Evolutionary conservation across 2,329 filamentous ascomycete genomes (phyloP).

Genomic region (Davidsoniella virescens): DNA sequence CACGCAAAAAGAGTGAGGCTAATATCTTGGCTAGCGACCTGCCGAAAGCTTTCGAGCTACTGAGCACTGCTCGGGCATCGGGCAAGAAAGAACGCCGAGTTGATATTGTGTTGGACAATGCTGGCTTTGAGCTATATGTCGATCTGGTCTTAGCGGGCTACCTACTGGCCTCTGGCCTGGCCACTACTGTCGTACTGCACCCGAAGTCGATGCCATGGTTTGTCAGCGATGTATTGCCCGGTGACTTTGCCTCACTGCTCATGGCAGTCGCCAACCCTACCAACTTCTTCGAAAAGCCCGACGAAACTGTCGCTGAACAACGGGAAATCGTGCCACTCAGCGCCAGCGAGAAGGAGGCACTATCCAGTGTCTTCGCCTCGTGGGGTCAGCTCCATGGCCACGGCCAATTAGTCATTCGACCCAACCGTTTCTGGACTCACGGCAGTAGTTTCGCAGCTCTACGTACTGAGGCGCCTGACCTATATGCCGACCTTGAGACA

Average conservation of each 20-base stretch:
- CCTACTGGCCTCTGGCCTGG: constrained; percentile 66
- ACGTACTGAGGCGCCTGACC: constrained; percentile 46
- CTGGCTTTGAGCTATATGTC: constrained; percentile 92
- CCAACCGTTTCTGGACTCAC: constrained; percentile 84
- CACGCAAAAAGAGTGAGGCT: constrained; percentile 71
- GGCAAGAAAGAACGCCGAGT: constrained; percentile 33
- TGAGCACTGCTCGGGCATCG: constrained; percentile 47
- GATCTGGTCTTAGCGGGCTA: constrained; percentile 87
- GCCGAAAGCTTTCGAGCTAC: constrained; percentile 48
- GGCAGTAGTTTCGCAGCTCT: constrained; percentile 80
- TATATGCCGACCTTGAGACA: constrained; percentile 63
- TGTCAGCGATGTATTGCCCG: constrained; percentile 82
- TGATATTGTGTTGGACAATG: constrained; percentile 92
- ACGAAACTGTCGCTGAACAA: constrained; percentile 36
- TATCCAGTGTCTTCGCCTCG: constrained; percentile 64
- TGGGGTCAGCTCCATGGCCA: constrained; percentile 71
- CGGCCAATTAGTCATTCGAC: constrained; percentile 65
- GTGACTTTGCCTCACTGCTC: constrained; percentile 71
- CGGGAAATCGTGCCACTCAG: constrained; percentile 33
- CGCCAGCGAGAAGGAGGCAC: constrained; percentile 47
- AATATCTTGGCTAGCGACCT: constrained; percentile 89
- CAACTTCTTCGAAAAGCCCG: constrained; percentile 59
- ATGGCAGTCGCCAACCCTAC: constrained; percentile 63
- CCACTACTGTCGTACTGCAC: constrained; percentile 74
- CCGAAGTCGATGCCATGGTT: constrained; percentile 97